Evolutionary conservation across 768 basidiomycete species (phyloP).

Genomic region (Daedaleopsis sinensis): DNA sequence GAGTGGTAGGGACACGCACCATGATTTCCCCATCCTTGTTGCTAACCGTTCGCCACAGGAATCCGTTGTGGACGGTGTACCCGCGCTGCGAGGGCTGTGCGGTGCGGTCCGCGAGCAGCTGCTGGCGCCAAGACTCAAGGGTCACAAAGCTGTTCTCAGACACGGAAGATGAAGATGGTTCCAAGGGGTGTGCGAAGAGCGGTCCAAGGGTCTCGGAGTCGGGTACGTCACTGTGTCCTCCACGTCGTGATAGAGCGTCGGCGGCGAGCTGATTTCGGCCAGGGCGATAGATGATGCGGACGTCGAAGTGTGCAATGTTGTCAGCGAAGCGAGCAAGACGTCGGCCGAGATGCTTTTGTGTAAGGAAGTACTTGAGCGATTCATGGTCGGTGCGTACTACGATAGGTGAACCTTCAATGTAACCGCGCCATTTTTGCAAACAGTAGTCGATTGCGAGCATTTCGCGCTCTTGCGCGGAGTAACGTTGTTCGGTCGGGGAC

Average conservation of each 20-base stretch:
- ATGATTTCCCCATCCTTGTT: background rate
- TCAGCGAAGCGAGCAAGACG: constrained; percentile 27
- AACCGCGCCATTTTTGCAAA: constrained; percentile 24
- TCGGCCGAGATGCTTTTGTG: constrained; percentile 22
- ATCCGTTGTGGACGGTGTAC: too few species aligned
- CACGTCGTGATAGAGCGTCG: constrained; percentile 24
- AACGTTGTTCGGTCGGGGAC: constrained; percentile 2
- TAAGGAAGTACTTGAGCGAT: constrained; percentile 26
- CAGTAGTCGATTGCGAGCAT: constrained; percentile 16
- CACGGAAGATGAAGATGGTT: background rate
- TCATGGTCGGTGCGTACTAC: constrained; percentile 28
- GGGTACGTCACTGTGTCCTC: constrained; percentile 18
- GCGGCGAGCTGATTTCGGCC: constrained; percentile 20
- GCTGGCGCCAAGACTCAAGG: background rate
- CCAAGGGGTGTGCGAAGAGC: constrained; percentile 15
- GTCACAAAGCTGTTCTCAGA: background rate
- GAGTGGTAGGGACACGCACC: background rate
- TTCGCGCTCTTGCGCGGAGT: constrained; percentile 10
- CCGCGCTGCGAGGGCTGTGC: background rate
- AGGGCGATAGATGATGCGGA: constrained; percentile 18
- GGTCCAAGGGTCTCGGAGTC: constrained; percentile 20
- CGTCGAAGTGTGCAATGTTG: constrained; percentile 22
- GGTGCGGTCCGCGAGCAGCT: background rate
- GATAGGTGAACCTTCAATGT: constrained; percentile 28
- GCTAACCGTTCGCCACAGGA: too few species aligned